Evolutionary conservation across 2,329 filamentous ascomycete species (phyloP), one percentile per base, ranked within the genome.

Genomic region (Fusarium redolens): DNA sequence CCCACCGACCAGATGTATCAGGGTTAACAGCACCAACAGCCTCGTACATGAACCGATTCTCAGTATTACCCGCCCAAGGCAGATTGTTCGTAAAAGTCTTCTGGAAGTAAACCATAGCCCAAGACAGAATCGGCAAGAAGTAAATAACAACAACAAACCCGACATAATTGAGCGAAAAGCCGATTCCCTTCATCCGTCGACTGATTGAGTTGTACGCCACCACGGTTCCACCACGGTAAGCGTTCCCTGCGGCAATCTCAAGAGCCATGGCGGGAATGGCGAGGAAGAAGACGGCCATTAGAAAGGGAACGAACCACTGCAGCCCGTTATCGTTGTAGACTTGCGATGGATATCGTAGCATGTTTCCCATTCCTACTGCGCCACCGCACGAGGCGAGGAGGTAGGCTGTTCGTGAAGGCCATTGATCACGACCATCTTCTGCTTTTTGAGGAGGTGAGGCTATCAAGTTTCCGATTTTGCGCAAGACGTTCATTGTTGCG

Each of bases 401-500:
- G 15, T 35, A 51, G 1, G 47, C 47, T 35, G 15, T 25, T 9
- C 30, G 47, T 1, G 30, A 51, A 14, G 47, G 47, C 30, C 47
- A 51, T 35, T 35, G 47, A 51, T 35, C 47, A 3, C 47, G 47
- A 22, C 47, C 30, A 7, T 18, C 30, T 22, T 35, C 47, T 7
- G 30, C 3, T 18, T 35, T 2, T 2, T 18, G n/a, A 13, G 47
- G 15, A 18, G 47, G 47, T 7, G n/a, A n/a, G n/a, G 30, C 47
- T 35, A 50, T 3, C 3, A 22, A 2, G 2, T 50, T 50, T 14
- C n/a, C 30, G 22, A 25, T 22, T 5, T 51, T 51, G 11, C 15
- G 30, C 3, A 50, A 0, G 14, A 10, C 11, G 4, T 50, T 50
- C 47, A 31, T 48, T 1, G 13, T 14, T 0, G 2, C 13, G 13